Base-by-base conservation (phyloP, 1,284 basidiomycete genomes). In the Sparassis latifolia region DNA sequence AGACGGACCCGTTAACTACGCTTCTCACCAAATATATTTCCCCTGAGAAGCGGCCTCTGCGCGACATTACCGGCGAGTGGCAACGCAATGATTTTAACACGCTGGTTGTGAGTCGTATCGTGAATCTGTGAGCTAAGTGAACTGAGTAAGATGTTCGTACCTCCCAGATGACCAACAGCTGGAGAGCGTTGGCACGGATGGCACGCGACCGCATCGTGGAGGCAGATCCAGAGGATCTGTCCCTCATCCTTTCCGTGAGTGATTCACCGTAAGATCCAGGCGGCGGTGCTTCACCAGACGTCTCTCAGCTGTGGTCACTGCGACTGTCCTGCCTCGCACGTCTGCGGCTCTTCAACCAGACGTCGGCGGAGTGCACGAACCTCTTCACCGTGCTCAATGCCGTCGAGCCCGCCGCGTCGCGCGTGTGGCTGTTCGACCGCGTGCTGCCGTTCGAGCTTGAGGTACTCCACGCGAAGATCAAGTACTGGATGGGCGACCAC, bases 11-110 rank as follows among this genome's bases (percentile, higher is more conserved):
- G 42, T 76, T 91, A 69, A 81, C 77, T 70, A 82, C 80, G 42
- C 76, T 90, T 39, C 72, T 91, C 65, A 83, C 78, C 60, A 91
- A 89, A 79, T 85, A 90, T 71, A 82, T 91, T 62, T 79, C 85
- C 43, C 79, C 83, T 62, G 84, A 89, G 63, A 76, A 75, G 61
- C 76, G 89, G 10, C 89, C 89, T 29, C 68, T 68, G 45, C 77
- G 89, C 65, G 87, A 91, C 62, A 59, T 86, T 33, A 76, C 74
- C 29, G 89, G 88, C 53, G 82, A 87, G 44, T 89, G 85, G 78
- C 72, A 80, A 52, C 74, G 76, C 33, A 74, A 69, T 52, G 86
- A 89, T 60, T 79, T 89, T 49, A 82, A 89, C 63, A 79, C 82
- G 42, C 72, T 91, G 54, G 86, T 91, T 60, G 89, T 91, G 68